phyloP scores from a whole-genome alignment of 495 filamentous ascomycete species.

The Astrocystis sublimbata region DNA sequence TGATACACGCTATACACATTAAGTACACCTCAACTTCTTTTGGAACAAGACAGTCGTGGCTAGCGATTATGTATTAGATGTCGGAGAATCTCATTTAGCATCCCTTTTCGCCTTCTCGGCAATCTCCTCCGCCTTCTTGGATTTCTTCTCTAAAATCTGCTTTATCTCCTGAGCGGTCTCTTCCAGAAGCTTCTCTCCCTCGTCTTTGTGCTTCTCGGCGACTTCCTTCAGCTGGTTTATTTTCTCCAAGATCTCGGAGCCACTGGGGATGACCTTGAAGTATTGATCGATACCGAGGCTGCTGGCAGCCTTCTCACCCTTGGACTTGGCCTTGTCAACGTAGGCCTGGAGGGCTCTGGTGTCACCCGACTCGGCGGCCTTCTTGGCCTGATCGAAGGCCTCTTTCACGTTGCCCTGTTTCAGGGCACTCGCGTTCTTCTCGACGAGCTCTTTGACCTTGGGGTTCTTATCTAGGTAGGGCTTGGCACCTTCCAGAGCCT shows the following conservation, averaged over 20 bases:
- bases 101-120: slow-evolving; percentile 32
- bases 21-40: too few relatives aligned
- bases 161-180: slow-evolving; percentile 58
- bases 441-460: slow-evolving; percentile 62
- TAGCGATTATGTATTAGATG: not conserved
- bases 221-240: slow-evolving; percentile 55
- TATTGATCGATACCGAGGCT: slow-evolving; percentile 48
- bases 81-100: not conserved
- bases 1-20: too few relatives aligned
- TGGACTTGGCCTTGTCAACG: slow-evolving; percentile 57
- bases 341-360: slow-evolving; percentile 58
- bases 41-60: not conserved
- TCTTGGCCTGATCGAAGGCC: slow-evolving; percentile 55
- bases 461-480: slow-evolving; percentile 67
- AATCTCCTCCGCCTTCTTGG: slow-evolving; percentile 44
- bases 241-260: slow-evolving; percentile 57
- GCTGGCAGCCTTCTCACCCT: slow-evolving; percentile 27
- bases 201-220: slow-evolving; percentile 58
- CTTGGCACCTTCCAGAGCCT: slow-evolving; percentile 61
- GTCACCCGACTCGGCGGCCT: slow-evolving; percentile 56
- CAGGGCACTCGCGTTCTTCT: slow-evolving; percentile 59
- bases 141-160: slow-evolving; percentile 44
- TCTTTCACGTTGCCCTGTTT: slow-evolving; percentile 60
- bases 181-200: slow-evolving; percentile 61
- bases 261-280: slow-evolving; percentile 53